Conservation (phyloP, 441 rosid species). For the Raphanus hybrid region DNA sequence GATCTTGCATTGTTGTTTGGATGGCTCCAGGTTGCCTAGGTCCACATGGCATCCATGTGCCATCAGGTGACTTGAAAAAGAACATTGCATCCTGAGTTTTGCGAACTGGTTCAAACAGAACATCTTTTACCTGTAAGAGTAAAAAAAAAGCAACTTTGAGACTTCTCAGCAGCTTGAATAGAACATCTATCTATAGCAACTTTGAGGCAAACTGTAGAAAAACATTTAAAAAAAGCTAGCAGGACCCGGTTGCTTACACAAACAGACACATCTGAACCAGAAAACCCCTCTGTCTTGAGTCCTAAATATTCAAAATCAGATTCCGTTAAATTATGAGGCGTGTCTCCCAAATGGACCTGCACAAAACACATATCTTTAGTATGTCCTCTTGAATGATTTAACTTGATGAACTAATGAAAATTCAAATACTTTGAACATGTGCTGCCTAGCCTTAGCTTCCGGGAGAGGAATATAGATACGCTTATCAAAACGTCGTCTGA, state of each 20-base stretch:
- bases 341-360: slow-evolving; percentile 98
- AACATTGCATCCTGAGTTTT: slow-evolving; percentile 99
- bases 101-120: slow-evolving; percentile 96
- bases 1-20: slow-evolving; percentile 90
- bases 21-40: slow-evolving; percentile 89
- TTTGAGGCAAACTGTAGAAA: neutral
- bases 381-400: neutral
- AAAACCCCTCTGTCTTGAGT: slow-evolving; percentile 85
- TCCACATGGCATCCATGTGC: slow-evolving; percentile 94
- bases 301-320: slow-evolving; percentile 92
- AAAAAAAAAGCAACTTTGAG: neutral
- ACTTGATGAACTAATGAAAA: slow-evolving; percentile 14
- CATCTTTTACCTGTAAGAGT: slow-evolving; percentile 84
- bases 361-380: slow-evolving; percentile 7
- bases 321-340: slow-evolving; percentile 94
- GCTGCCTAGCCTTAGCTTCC: slow-evolving; percentile 91
- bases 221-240: neutral
- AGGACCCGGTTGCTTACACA: slow-evolving; percentile 68
- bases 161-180: too few relatives aligned
- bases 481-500: slow-evolving; percentile 98
- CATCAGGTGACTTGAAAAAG: slow-evolving; percentile 69
- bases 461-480: slow-evolving; percentile 99
- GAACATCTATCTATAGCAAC: neutral
- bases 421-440: slow-evolving; percentile 88
- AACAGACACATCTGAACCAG: slow-evolving; percentile 97